Conservation (phyloP, 495 filamentous ascomycete species). For the Friedmanniomyces simplex region DNA sequence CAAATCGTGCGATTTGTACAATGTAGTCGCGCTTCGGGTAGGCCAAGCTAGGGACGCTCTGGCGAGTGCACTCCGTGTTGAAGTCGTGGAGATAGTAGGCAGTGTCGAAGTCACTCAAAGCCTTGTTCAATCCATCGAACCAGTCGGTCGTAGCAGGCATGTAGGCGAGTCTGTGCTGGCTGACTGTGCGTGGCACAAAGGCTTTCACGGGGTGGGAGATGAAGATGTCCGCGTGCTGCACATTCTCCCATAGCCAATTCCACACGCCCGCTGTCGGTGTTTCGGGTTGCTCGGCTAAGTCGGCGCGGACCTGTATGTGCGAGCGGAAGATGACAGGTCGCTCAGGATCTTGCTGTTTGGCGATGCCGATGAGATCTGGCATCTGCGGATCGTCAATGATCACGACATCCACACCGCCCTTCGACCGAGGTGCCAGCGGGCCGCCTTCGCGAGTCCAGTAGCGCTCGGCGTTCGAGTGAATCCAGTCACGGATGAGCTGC, state of each 20-base stretch:
- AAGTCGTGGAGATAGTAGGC: constrained; percentile 70
- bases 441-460: constrained; percentile 66
- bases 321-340: constrained; percentile 71
- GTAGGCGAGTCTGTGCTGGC: constrained; percentile 57
- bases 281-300: constrained; percentile 51
- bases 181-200: constrained; percentile 66
- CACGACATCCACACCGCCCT: constrained; percentile 71
- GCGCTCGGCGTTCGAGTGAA: constrained; percentile 60
- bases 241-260: constrained; percentile 65
- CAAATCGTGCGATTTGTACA: constrained; percentile 74
- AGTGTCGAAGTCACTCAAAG: constrained; percentile 60
- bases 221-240: constrained; percentile 65
- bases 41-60: constrained; percentile 49
- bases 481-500: constrained; percentile 56
- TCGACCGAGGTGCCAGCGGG: constrained; percentile 53
- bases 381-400: constrained; percentile 84
- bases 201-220: constrained; percentile 71
- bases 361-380: constrained; percentile 69
- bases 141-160: constrained; percentile 82
- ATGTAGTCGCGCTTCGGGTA: constrained; percentile 70
- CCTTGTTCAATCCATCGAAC: constrained; percentile 82
- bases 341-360: constrained; percentile 59
- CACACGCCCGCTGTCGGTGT: constrained; percentile 66
- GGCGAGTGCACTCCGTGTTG: constrained; percentile 49
- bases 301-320: constrained; percentile 76